Percentiles rank a stretch among this genome's conserved stretches.
phyloP scores from a whole-genome alignment of 2,329 filamentous ascomycete genomes.

The Lasiodiplodia hormozganensis region DNA sequence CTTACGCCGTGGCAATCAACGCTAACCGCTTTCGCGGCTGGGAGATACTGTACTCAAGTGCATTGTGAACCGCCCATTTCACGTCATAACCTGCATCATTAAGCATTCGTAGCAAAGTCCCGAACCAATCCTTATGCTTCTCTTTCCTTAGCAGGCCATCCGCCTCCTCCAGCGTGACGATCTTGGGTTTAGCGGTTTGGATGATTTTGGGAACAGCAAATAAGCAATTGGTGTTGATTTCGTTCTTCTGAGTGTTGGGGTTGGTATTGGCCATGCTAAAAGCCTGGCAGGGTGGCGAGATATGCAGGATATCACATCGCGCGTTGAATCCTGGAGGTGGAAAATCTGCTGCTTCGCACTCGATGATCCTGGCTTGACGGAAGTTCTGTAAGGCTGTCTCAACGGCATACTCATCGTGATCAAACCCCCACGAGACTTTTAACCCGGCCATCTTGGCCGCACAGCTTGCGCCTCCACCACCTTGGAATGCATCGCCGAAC shows the following conservation, averaged over 20 bases:
- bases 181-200: constrained; percentile 64
- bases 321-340: constrained; percentile 41
- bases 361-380: constrained; percentile 36
- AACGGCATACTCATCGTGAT: constrained; percentile 65
- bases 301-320: constrained; percentile 72
- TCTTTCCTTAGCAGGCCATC: constrained; percentile 63
- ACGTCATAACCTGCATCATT: no score
- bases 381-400: constrained; percentile 76
- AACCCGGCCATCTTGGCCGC: constrained; percentile 69
- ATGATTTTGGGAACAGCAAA: constrained; percentile 62
- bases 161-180: constrained; percentile 82
- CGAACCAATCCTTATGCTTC: constrained; percentile 45
- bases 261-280: constrained; percentile 76
- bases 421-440: constrained; percentile 67
- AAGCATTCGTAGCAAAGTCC: no score
- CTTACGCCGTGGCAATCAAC: constrained; percentile 12
- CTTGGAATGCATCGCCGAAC: constrained; percentile 75
- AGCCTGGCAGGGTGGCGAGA: constrained; percentile 79
- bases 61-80: neutral
- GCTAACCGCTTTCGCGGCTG: constrained; percentile 16
- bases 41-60: neutral
- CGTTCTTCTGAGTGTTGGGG: constrained; percentile 57
- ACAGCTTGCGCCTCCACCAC: constrained; percentile 73
- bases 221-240: constrained; percentile 68
- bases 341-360: constrained; percentile 51